phyloP scores from a whole-genome alignment of 2,329 filamentous ascomycete species.

The Xylariaceae sp. region DNA sequence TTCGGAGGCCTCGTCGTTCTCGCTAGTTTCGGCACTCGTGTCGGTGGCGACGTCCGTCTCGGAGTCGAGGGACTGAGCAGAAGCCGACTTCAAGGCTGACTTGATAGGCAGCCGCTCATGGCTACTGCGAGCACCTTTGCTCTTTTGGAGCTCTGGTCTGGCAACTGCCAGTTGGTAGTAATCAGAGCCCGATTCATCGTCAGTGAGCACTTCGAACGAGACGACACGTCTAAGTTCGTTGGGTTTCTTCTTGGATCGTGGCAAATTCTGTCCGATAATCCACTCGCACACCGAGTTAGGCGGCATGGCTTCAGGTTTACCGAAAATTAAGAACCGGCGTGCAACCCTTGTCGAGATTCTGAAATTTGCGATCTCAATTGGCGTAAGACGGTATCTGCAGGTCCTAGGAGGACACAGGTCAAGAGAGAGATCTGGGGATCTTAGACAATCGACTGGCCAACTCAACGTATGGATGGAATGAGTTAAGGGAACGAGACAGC shows the following conservation, averaged over 20 bases:
- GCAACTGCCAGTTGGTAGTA: constrained; percentile 45
- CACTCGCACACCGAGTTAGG: constrained; percentile 37
- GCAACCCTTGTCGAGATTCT: too few relatives aligned
- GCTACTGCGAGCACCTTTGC: constrained; percentile 17
- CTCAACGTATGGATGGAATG: too few relatives aligned
- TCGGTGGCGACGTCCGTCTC: constrained; percentile 18
- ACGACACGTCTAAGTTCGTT: constrained; percentile 18
- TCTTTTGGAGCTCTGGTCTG: constrained; percentile 27
- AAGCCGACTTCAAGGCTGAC: constrained; percentile 25
- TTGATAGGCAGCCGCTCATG: constrained; percentile 32
- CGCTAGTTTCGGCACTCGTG: constrained; percentile 15
- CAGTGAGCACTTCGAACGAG: constrained; percentile 42
- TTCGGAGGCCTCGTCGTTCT: constrained; percentile 13
- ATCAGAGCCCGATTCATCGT: constrained; percentile 48
- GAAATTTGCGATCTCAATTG: too few relatives aligned
- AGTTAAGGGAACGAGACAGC: too few relatives aligned
- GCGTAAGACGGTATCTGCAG: too few relatives aligned
- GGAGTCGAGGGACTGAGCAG: constrained; percentile 3
- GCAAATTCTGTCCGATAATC: constrained; percentile 36
- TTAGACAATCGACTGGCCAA: too few relatives aligned
- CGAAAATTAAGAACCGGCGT: background rate
- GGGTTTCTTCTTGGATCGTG: constrained; percentile 2
- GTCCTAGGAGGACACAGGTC: too few relatives aligned
- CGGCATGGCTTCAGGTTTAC: constrained; percentile 29
- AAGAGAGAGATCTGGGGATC: too few relatives aligned